These are phyloP conservation scores for Thraustotheca clavata DNA, from an alignment of 352 stramenopile genomes.

Conservation along the genomic window DNA sequence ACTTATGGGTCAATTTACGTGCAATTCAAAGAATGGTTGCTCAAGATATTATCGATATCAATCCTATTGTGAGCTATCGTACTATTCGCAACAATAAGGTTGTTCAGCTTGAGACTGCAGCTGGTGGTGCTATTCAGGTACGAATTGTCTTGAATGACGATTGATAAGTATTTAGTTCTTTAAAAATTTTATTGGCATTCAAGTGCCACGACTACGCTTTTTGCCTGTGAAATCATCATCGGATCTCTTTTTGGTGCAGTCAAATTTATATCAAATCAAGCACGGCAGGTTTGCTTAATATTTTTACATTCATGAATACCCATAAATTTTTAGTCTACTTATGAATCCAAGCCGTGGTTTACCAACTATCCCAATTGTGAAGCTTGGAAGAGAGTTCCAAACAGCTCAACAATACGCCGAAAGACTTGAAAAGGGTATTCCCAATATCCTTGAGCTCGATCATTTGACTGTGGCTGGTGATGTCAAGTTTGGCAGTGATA, in stretches of 20 bases:
- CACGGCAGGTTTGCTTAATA: constrained; percentile 41
- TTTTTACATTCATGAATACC: background rate
- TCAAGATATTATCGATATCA: constrained; percentile 97
- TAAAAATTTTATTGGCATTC: constrained; percentile 93
- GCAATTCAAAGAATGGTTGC: constrained; percentile 95
- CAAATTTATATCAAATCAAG: constrained; percentile 90
- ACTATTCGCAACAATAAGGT: constrained; percentile 94
- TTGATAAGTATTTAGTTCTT: constrained; percentile 70
- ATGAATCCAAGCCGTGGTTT: constrained; percentile 79
- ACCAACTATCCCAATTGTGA: constrained; percentile 87
- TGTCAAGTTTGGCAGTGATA: constrained; percentile 89
- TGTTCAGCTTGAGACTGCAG: constrained; percentile 93
- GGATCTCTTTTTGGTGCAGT: constrained; percentile 94
- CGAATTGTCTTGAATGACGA: background rate
- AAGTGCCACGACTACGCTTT: constrained; percentile 95
- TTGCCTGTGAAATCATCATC: constrained; percentile 98
- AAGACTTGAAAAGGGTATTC: constrained; percentile 83
- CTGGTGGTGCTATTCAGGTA: constrained; percentile 94
- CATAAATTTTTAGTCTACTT: constrained; percentile 39
- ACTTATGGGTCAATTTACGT: constrained; percentile 98
- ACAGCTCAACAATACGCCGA: constrained; percentile 81
- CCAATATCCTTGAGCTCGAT: constrained; percentile 90
- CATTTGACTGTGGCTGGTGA: constrained; percentile 90
- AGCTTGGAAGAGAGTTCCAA: constrained; percentile 89
- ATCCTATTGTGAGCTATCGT: constrained; percentile 89